Percentiles rank a stretch among this genome's conserved stretches.
These are phyloP conservation scores for Coemansia sp. DNA, from an alignment of 192 early-diverging fungal genomes.

Conservation along the genomic window DNA sequence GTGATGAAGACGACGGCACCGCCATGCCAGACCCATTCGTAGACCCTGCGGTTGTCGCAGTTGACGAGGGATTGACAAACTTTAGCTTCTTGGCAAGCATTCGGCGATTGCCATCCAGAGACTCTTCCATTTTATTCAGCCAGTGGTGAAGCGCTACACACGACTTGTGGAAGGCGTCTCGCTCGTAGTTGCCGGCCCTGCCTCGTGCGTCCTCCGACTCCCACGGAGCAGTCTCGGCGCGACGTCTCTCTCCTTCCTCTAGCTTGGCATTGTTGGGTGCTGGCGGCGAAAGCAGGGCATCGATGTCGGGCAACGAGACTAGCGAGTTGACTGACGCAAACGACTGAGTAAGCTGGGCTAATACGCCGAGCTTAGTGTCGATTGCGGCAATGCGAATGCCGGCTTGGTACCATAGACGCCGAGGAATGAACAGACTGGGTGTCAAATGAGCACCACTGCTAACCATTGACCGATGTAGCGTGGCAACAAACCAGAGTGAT, in stretches of 20 bases:
- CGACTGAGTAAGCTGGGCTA: slow-evolving; percentile 50
- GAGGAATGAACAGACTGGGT: slow-evolving; percentile 49
- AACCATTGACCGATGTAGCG: slow-evolving; percentile 55
- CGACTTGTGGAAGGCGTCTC: slow-evolving; percentile 50
- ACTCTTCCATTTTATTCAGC: slow-evolving; percentile 54
- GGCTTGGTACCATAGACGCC: slow-evolving; percentile 56
- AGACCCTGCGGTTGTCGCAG: neutral
- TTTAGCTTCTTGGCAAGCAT: slow-evolving; percentile 53
- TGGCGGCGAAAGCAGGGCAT: slow-evolving; percentile 21
- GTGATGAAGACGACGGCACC: slow-evolving; percentile 6
- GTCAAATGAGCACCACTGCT: slow-evolving; percentile 51
- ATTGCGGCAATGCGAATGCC: slow-evolving; percentile 57
- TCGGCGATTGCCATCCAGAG: slow-evolving; percentile 48
- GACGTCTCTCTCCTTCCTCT: slow-evolving; percentile 14
- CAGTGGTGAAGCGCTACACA: slow-evolving; percentile 56
- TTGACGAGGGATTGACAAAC: slow-evolving; percentile 29
- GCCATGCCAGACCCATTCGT: neutral
- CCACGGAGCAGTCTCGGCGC: slow-evolving; percentile 47
- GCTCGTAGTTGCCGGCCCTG: slow-evolving; percentile 20
- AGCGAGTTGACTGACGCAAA: slow-evolving; percentile 41
- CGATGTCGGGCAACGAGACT: slow-evolving; percentile 36
- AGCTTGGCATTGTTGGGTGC: slow-evolving; percentile 16
- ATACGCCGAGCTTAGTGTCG: slow-evolving; percentile 53
- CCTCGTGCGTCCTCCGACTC: slow-evolving; percentile 35
- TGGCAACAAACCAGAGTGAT: slow-evolving; percentile 53